Percentiles rank a stretch among this genome's conserved stretches.
Conservation (phyloP, 1,284 basidiomycete species). For the Cutaneotrichosporon mucoides region DNA sequence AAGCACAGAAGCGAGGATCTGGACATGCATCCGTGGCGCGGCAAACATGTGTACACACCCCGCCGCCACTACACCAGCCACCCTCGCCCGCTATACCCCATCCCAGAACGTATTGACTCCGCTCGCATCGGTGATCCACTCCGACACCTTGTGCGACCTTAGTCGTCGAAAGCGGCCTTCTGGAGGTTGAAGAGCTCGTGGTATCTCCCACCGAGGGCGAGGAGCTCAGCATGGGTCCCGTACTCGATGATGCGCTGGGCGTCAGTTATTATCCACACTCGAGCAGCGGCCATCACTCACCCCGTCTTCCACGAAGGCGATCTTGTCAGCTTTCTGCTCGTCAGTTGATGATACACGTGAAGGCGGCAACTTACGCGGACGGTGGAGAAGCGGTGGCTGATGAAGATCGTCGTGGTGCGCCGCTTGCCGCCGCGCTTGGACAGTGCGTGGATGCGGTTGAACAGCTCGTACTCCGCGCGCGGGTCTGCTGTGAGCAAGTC, state of each 20-base stretch:
- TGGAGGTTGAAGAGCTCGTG: constrained; percentile 35
- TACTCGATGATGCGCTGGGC: constrained; percentile 60
- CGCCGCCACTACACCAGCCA: background rate
- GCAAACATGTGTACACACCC: too few relatives aligned
- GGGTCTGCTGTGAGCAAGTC: constrained; percentile 55
- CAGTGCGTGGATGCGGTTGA: constrained; percentile 50
- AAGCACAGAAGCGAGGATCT: too few relatives aligned
- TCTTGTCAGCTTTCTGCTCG: constrained; percentile 36
- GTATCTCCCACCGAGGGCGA: constrained; percentile 49
- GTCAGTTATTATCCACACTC: background rate
- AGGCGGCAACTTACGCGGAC: constrained; percentile 18
- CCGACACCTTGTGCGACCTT: background rate
- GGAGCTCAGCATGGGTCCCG: constrained; percentile 69
- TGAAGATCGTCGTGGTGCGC: constrained; percentile 67
- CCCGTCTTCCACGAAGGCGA: constrained; percentile 79
- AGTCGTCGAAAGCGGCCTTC: constrained; percentile 56
- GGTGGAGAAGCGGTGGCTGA: constrained; percentile 65
- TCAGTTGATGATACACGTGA: constrained; percentile 65
- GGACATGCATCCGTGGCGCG: too few relatives aligned
- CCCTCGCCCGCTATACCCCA: constrained; percentile 46
- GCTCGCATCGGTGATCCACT: constrained; percentile 56
- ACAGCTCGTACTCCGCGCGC: constrained; percentile 72
- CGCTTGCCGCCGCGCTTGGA: constrained; percentile 19
- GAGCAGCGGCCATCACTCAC: constrained; percentile 50
- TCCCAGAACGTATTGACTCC: too few relatives aligned